A percentile compares a stretch with the other conserved stretches of the same genome.
These are phyloP conservation scores for Eucalyptus regnans DNA, from an alignment of 345 rosid species.

Conservation along the genomic window DNA sequence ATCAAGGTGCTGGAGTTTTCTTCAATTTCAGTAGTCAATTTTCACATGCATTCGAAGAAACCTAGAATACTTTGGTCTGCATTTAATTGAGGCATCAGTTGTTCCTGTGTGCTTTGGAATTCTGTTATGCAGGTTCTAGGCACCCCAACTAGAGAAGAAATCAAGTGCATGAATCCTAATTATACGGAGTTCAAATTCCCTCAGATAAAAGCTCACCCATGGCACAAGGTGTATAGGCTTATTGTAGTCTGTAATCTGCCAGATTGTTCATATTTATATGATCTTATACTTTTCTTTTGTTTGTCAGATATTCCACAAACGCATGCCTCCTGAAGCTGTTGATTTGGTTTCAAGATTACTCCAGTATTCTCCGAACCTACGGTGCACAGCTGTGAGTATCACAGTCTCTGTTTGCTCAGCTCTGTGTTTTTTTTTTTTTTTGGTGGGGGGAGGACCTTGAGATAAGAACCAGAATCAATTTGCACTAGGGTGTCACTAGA, in stretches of 20 bases:
- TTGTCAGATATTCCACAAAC: conserved; percentile 11
- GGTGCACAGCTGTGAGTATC: conserved; percentile 7
- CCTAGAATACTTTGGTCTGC: neutral
- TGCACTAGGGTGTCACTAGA: neutral
- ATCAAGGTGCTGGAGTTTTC: conserved; percentile 1
- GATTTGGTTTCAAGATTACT: conserved; percentile 11
- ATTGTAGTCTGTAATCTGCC: neutral
- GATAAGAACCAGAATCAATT: neutral
- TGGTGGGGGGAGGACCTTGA: neutral
- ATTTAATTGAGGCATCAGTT: neutral
- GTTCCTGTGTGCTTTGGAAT: neutral
- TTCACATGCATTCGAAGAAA: neutral
- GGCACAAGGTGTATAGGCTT: conserved; percentile 7
- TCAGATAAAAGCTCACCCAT: conserved; percentile 13
- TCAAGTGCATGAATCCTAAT: conserved; percentile 16
- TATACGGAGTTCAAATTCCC: conserved; percentile 12
- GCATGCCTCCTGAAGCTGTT: conserved; percentile 13
- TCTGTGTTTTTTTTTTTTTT: neutral
- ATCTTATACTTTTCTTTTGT: neutral
- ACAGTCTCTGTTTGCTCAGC: neutral
- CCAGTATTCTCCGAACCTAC: conserved; percentile 9
- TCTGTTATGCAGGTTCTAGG: conserved; percentile 4
- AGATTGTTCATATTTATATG: neutral
- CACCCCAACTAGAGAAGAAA: conserved; percentile 14
- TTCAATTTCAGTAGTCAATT: neutral